phyloP scores from a whole-genome alignment of 495 filamentous ascomycete species.

The Aspergillus bridgeri region DNA sequence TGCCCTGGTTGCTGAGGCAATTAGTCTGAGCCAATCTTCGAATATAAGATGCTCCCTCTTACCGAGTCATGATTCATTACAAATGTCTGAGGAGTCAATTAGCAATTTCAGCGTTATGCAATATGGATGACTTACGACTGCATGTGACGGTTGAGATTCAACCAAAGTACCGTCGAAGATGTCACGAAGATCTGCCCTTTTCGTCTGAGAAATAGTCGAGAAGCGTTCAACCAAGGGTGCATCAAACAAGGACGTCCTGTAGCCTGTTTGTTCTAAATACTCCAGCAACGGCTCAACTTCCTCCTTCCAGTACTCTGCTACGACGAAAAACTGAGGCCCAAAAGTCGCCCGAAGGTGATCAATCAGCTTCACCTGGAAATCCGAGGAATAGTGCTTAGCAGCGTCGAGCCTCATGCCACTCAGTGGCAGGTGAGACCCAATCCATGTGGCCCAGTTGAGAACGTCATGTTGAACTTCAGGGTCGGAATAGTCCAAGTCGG shows the following conservation, averaged over 20 bases:
- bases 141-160: slow-evolving; percentile 52
- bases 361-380: slow-evolving; percentile 61
- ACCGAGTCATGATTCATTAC: slow-evolving; percentile 47
- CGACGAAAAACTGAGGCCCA: slow-evolving; percentile 58
- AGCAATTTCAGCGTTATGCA: background rate
- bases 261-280: slow-evolving; percentile 58
- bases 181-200: slow-evolving; percentile 54
- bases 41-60: slow-evolving; percentile 9
- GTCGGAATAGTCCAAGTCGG: slow-evolving; percentile 65
- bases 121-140: slow-evolving; percentile 51
- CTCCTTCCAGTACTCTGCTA: slow-evolving; percentile 73
- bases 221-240: slow-evolving; percentile 66
- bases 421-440: slow-evolving; percentile 54
- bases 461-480: slow-evolving; percentile 63
- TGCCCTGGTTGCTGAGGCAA: slow-evolving; percentile 53
- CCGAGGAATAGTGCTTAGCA: slow-evolving; percentile 65
- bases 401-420: slow-evolving; percentile 73
- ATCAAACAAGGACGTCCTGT: slow-evolving; percentile 63
- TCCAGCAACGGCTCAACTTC: slow-evolving; percentile 49
- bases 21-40: background rate
- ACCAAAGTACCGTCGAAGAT: slow-evolving; percentile 62
- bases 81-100: slow-evolving; percentile 29
- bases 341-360: slow-evolving; percentile 45
- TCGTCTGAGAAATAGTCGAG: slow-evolving; percentile 47
- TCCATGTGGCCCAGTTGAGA: slow-evolving; percentile 64